phyloP scores from a whole-genome alignment of 345 rosid species.

The Geranium rotundifolium region DNA sequence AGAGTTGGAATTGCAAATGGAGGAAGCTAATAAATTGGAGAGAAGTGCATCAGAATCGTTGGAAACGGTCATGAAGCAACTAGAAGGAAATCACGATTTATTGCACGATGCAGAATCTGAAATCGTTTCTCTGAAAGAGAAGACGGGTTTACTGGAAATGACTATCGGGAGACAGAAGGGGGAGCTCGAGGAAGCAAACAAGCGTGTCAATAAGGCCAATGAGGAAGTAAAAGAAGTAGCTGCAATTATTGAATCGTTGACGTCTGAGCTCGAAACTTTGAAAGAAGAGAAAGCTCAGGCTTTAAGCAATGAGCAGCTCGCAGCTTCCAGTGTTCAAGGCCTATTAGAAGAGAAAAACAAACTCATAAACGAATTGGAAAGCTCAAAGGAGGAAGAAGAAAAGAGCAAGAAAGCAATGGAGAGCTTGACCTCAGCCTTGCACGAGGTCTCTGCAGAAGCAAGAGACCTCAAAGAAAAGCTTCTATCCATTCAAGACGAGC shows the following conservation, averaged over 20 bases:
- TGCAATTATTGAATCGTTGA: constrained; percentile 39
- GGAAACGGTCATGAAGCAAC: constrained; percentile 74
- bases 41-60: constrained; percentile 75
- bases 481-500: constrained; percentile 51
- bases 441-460: constrained; percentile 86
- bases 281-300: constrained; percentile 71
- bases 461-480: constrained; percentile 83
- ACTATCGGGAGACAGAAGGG: constrained; percentile 49
- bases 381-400: constrained; percentile 71
- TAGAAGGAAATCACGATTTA: constrained; percentile 58
- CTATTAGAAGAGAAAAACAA: constrained; percentile 67
- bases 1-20: constrained; percentile 46
- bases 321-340: constrained; percentile 53
- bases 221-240: constrained; percentile 39
- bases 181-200: constrained; percentile 60
- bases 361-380: constrained; percentile 58
- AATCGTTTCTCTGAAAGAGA: constrained; percentile 50
- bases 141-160: constrained; percentile 62
- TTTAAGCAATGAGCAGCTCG: constrained; percentile 62
- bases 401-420: constrained; percentile 98
- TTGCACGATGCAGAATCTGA: constrained; percentile 62
- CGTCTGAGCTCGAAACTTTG: constrained; percentile 38
- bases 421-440: constrained; percentile 86
- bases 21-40: constrained; percentile 63
- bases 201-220: constrained; percentile 23